phyloP scores from a whole-genome alignment of 345 rosid species.

The Conringia planisiliqua region DNA sequence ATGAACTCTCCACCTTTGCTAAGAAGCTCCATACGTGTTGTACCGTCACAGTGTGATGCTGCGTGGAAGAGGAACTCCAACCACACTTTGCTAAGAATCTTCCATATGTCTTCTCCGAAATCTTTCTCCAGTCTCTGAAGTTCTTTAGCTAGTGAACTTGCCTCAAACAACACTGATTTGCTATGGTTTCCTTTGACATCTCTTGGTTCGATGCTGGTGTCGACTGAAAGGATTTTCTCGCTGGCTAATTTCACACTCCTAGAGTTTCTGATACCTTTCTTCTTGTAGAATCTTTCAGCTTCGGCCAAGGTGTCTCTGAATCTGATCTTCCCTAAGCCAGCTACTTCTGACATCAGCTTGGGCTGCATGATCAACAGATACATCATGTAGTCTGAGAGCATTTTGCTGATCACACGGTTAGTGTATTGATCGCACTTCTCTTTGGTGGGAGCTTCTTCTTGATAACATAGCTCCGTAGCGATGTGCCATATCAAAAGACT shows the following conservation, averaged over 20 bases:
- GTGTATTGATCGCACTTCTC: neutral
- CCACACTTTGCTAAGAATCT: conserved; percentile 14
- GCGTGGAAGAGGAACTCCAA: conserved; percentile 25
- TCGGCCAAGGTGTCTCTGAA: conserved; percentile 37
- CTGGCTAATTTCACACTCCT: neutral
- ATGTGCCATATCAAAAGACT: conserved; percentile 50
- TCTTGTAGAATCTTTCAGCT: neutral
- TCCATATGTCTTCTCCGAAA: neutral
- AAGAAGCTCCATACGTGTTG: conserved; percentile 35
- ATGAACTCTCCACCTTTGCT: conserved; percentile 51
- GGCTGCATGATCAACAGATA: conserved; percentile 33
- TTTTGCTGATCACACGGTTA: conserved; percentile 9
- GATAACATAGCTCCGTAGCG: conserved; percentile 44
- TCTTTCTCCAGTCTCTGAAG: conserved; percentile 8
- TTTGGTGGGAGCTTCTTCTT: neutral
- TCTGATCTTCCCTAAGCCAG: conserved; percentile 33
- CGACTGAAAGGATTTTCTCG: neutral
- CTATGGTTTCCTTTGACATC: conserved; percentile 32
- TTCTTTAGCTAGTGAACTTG: conserved; percentile 29
- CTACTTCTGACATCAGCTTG: conserved; percentile 22
- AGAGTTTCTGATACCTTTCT: neutral
- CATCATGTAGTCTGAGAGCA: conserved; percentile 32
- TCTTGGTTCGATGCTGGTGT: conserved; percentile 15
- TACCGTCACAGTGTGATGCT: conserved; percentile 13
- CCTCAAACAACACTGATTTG: conserved; percentile 36